A percentile compares a stretch with the other conserved stretches of the same genome.
Evolutionary conservation across 371 early-diverging fungal genomes (phyloP).

Genomic region (Capillidium heterosporum): DNA sequence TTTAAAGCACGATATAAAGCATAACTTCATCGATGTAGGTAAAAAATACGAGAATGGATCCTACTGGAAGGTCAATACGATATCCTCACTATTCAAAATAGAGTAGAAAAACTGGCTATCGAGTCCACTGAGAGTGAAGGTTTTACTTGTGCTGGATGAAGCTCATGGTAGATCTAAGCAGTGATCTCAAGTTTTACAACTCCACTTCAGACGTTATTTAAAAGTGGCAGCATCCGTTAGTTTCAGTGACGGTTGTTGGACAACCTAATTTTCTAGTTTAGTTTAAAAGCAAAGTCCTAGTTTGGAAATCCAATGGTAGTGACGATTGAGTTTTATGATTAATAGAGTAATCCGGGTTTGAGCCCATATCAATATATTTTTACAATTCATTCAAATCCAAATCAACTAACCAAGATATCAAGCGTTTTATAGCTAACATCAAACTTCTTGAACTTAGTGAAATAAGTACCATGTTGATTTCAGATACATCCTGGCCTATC

Average conservation of each 20-base stretch:
- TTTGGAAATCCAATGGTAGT: conserved; percentile 21
- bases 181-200: conserved; percentile 21
- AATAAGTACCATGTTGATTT: conserved; percentile 17
- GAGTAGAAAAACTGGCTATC: conserved; percentile 35
- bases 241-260: conserved; percentile 27
- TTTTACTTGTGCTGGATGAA: conserved; percentile 17
- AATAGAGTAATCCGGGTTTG: conserved; percentile 16
- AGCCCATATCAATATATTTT: not conserved
- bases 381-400: not conserved
- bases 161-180: conserved; percentile 32
- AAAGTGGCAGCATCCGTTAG: conserved; percentile 22
- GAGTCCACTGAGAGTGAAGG: conserved; percentile 14
- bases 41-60: conserved; percentile 37
- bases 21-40: conserved; percentile 30
- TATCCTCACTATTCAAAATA: conserved; percentile 3
- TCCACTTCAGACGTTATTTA: conserved; percentile 24
- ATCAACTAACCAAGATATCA: conserved; percentile 11
- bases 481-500: conserved; percentile 22
- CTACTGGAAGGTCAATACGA: conserved; percentile 28
- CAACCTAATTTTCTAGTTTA: conserved; percentile 13
- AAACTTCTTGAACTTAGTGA: conserved; percentile 26
- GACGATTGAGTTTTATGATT: conserved; percentile 24
- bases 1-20: conserved; percentile 34
- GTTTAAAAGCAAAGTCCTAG: conserved; percentile 20
- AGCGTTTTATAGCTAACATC: conserved; percentile 30